Percentiles rank a stretch among this genome's conserved stretches.
phyloP scores from a whole-genome alignment of 257 asterid species.

The Solanum piurae region DNA sequence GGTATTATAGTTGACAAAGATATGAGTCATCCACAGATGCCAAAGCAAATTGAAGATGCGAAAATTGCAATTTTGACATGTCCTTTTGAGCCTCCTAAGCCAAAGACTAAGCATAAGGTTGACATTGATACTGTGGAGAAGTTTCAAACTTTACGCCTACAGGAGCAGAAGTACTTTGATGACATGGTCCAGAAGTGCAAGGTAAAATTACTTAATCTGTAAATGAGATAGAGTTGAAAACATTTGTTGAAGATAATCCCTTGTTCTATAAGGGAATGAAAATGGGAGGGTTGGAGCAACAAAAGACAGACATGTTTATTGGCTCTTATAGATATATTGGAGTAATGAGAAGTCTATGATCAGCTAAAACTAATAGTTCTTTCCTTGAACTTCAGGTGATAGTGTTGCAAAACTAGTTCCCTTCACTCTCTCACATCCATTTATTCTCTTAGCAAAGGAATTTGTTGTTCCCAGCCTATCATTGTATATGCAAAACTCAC shows the following conservation, averaged over 20 bases:
- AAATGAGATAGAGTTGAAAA: background rate
- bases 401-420: background rate
- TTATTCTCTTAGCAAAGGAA: background rate
- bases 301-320: background rate
- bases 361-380: background rate
- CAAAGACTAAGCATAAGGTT: constrained; percentile 98
- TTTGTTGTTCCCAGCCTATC: background rate
- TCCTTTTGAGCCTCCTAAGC: constrained; percentile 98
- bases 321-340: background rate
- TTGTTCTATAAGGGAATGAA: background rate
- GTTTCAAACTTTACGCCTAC: constrained; percentile 67
- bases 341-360: background rate
- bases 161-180: constrained; percentile 87
- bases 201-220: constrained; percentile 29
- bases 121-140: constrained; percentile 90
- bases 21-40: constrained; percentile 99
- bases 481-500: background rate
- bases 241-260: background rate
- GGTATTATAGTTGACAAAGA: constrained; percentile 93
- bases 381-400: background rate
- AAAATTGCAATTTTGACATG: constrained; percentile 88
- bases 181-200: constrained; percentile 97
- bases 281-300: background rate
- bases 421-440: background rate
- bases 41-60: constrained; percentile 85